Conservation (phyloP, 371 early-diverging fungal genomes). For the Phascolomyces articulosus region DNA sequence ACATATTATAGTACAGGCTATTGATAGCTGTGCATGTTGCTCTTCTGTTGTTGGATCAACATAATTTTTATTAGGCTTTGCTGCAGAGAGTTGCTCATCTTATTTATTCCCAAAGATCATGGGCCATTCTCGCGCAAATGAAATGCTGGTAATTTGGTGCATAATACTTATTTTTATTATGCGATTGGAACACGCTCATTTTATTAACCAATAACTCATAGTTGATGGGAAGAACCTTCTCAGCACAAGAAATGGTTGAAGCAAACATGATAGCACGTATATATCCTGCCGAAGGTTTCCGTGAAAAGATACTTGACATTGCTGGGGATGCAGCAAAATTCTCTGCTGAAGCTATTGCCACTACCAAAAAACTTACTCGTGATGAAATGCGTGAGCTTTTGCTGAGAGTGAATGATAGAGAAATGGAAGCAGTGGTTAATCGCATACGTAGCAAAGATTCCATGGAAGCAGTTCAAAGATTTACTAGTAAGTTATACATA, state of each 20-base stretch:
- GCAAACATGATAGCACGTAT: constrained; percentile 52
- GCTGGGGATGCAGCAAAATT: constrained; percentile 58
- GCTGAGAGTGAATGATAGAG: constrained; percentile 43
- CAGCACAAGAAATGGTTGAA: constrained; percentile 55
- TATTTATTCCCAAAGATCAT: constrained; percentile 48
- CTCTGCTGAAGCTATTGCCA: constrained; percentile 53
- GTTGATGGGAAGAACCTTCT: constrained; percentile 57
- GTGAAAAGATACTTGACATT: constrained; percentile 41
- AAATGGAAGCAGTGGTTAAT: constrained; percentile 39
- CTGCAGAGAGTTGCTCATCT: constrained; percentile 72
- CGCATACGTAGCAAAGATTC: constrained; percentile 32
- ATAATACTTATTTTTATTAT: constrained; percentile 12
- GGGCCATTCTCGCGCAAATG: background rate
- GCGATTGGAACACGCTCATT: too few relatives aligned
- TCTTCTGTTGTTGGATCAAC: too few relatives aligned
- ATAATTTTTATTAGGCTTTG: constrained; percentile 43
- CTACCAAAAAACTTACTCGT: constrained; percentile 56
- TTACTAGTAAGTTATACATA: constrained; percentile 45
- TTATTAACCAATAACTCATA: constrained; percentile 22
- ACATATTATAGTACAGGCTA: too few relatives aligned
- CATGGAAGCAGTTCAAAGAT: constrained; percentile 25
- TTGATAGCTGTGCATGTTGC: too few relatives aligned
- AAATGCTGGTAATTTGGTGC: constrained; percentile 22
- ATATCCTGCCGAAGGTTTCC: constrained; percentile 54
- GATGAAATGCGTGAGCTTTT: constrained; percentile 44